These are phyloP conservation scores for Mallotus nudiflorus DNA, from an alignment of 345 rosid species.

Conservation along the genomic window DNA sequence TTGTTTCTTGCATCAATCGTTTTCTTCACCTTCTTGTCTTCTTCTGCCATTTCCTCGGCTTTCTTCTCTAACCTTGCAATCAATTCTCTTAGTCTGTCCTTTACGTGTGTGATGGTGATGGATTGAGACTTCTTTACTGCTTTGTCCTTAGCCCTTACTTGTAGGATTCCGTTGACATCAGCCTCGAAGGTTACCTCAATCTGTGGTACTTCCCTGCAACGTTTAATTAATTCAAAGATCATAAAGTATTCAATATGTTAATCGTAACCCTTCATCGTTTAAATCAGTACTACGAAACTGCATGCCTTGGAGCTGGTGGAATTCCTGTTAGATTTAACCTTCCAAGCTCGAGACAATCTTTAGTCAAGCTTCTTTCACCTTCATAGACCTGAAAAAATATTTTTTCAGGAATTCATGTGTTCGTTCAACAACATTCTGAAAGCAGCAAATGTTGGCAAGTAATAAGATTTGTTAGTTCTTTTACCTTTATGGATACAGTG, in stretches of 20 bases:
- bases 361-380: slow-evolving; percentile 32
- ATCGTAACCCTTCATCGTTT: too few species aligned
- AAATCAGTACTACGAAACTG: not conserved
- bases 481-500: slow-evolving; percentile 46
- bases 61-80: not conserved
- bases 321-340: slow-evolving; percentile 27
- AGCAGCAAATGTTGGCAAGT: too few species aligned
- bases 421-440: not conserved
- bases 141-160: slow-evolving; percentile 28
- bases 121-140: slow-evolving; percentile 22
- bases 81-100: too few species aligned
- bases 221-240: too few species aligned
- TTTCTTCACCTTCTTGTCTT: slow-evolving; percentile 31
- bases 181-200: slow-evolving; percentile 29
- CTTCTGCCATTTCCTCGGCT: slow-evolving; percentile 30
- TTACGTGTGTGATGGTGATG: slow-evolving; percentile 17
- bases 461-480: too few species aligned
- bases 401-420: too few species aligned
- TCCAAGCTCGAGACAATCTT: slow-evolving; percentile 34
- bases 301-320: slow-evolving; percentile 31
- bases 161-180: slow-evolving; percentile 26
- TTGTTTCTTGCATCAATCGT: slow-evolving; percentile 33
- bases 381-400: slow-evolving; percentile 32
- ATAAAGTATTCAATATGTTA: too few species aligned
- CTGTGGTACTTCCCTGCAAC: slow-evolving; percentile 32